Base-by-base conservation (phyloP, 768 basidiomycete species). In the Mrakia gelida region DNA sequence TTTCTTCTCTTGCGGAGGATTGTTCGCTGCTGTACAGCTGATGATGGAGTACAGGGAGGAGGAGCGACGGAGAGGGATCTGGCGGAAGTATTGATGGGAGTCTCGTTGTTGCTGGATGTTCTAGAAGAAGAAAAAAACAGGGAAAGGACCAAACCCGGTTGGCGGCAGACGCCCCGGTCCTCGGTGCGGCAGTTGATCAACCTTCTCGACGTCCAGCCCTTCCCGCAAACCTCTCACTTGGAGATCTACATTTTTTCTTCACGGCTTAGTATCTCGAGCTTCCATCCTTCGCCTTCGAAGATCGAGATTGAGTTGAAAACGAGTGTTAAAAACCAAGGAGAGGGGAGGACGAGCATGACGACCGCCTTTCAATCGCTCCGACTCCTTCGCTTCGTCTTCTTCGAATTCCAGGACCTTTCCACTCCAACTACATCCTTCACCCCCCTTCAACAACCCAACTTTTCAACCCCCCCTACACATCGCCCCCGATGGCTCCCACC, bases 41-140 rank as follows among this genome's bases (percentile, higher is more conserved):
- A 97, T 98, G 96, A 94, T 98, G 79, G 96, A 98, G 82, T 98
- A 98, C 84, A 86, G 92, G 73, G 91, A 92, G 83, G 91, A 92
- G 82, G 92, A 93, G 82, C 86, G 87, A 82, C 85, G 92, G 75
- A 86, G 86, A 77, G 90, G 91, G 15, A 89, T 92, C 54, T 81
- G 82, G 73, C 78, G 86, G 32, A 82, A 82, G 75, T 87, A 86
- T 78, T 86, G 71, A 79, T 30, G 21, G 13, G 16, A 26, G 28
- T n/a, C 30, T 49, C 41, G 0, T 9, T 8, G 41, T 63, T n/a
- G 32, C 41, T 41, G n/a, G 28, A 30, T 23, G 34, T n/a, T 34
- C 67, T 38, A 30, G 32, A n/a, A 68, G 8, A 38, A 23, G 67
- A 45, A 34, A 28, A 8, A 26, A 68, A 34, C n/a, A n/a, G 16